phyloP scores from a whole-genome alignment of 495 filamentous ascomycete genomes.

The Penicillium daleae region DNA sequence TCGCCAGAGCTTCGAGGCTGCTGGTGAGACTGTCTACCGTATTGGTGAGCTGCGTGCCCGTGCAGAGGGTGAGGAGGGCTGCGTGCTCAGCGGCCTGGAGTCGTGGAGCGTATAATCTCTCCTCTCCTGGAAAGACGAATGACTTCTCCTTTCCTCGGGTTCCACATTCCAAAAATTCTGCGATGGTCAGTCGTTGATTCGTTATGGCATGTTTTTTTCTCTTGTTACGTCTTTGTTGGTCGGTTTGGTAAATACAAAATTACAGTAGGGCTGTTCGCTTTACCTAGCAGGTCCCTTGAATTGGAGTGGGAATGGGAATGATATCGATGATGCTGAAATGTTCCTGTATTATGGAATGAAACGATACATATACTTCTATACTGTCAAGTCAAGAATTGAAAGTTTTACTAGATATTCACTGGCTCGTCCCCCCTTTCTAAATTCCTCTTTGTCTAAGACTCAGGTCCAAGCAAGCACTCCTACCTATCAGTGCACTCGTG shows the following conservation, averaged over 20 bases:
- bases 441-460: no score
- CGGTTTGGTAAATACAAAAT: slow-evolving; percentile 17
- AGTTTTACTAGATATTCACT: slow-evolving; percentile 4
- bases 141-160: background rate
- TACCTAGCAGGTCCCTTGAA: no score
- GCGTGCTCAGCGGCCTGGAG: slow-evolving; percentile 69
- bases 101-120: slow-evolving; percentile 59
- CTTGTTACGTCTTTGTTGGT: slow-evolving; percentile 19
- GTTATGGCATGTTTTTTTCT: slow-evolving; percentile 5
- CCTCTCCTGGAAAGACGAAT: background rate
- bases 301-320: no score
- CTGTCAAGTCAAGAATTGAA: slow-evolving; percentile 15
- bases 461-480: no score
- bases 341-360: slow-evolving; percentile 33
- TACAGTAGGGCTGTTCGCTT: no score
- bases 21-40: slow-evolving; percentile 77
- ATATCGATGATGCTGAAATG: slow-evolving; percentile 25
- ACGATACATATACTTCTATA: slow-evolving; percentile 31
- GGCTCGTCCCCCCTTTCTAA: no score
- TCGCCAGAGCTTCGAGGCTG: slow-evolving; percentile 53
- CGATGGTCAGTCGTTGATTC: background rate
- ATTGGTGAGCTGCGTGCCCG: slow-evolving; percentile 69
- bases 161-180: slow-evolving; percentile 1
- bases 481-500: no score
- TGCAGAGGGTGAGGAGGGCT: slow-evolving; percentile 60